A percentile compares a stretch with the other conserved stretches of the same genome.
These are phyloP conservation scores for Talaromyces albobiverticillius DNA, from an alignment of 2,329 filamentous ascomycete genomes.

Conservation along the genomic window DNA sequence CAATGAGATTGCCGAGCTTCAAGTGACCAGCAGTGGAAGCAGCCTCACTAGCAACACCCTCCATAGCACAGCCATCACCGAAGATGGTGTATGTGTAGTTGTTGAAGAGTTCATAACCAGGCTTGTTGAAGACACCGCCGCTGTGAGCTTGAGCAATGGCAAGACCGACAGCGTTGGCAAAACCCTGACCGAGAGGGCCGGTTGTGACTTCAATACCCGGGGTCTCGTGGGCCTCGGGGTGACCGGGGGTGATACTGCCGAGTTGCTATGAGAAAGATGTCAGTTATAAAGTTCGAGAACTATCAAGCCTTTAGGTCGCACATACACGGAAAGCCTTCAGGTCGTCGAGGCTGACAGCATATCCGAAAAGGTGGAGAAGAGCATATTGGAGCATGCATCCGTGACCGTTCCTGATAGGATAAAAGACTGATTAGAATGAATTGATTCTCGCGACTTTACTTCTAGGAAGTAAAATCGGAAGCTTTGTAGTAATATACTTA, in stretches of 20 bases:
- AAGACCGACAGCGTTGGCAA: constrained; percentile 95
- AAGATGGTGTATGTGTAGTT: constrained; percentile 98
- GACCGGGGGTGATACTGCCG: constrained; percentile 84
- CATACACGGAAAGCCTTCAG: constrained; percentile 94
- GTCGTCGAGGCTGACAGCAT: constrained; percentile 80
- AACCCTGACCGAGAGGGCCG: constrained; percentile 94
- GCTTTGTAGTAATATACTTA: constrained; percentile 55
- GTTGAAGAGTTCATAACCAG: constrained; percentile 83
- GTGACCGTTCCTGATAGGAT: constrained; percentile 76
- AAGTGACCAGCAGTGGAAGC: constrained; percentile 90
- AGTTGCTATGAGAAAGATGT: constrained; percentile 50
- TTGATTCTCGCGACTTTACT: background rate
- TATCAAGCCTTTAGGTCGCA: constrained; percentile 4
- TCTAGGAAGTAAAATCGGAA: background rate
- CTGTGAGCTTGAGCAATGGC: constrained; percentile 95
- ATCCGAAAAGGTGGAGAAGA: constrained; percentile 94
- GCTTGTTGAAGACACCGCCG: constrained; percentile 92
- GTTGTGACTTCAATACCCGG: constrained; percentile 97
- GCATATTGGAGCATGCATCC: constrained; percentile 99
- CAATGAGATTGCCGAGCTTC: constrained; percentile 96
- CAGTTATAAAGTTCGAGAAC: constrained; percentile 17
- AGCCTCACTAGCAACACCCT: constrained; percentile 93
- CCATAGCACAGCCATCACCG: constrained; percentile 97
- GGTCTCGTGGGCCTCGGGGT: constrained; percentile 95
- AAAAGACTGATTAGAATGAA: constrained; percentile 8